Base-by-base conservation (phyloP, 108 stramenopile genomes). In the Stephanodiscus triporus region DNA sequence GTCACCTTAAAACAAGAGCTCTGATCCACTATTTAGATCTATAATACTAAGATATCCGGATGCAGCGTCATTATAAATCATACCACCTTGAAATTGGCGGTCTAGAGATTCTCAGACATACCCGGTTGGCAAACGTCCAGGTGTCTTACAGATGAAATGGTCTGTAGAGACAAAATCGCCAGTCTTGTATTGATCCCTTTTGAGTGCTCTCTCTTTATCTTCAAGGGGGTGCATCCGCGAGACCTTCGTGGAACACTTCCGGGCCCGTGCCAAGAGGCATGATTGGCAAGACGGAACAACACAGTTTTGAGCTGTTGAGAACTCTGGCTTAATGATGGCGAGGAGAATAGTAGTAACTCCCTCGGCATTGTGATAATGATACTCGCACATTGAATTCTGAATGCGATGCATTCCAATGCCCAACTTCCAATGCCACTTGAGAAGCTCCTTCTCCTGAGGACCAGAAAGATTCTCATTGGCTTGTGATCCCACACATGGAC, bases 371-470 rank as follows among this genome's bases (percentile, higher is more conserved):
- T 4, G 6, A 63, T 63, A 63, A 38, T 16, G 38, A 1, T 20
- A 27, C 6, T 37, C 38, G 6, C 38, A 4, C 62, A 63, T 63
- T 40, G 43, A 8, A 0, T 38, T 17, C 22, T 63, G 62, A 5
- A 63, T 38, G 22, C 38, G 40, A 22, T 38, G 9, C 62, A 63
- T 62, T 30, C 34, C 34, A 36, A 62, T 62, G 40, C 68, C 80
- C 14, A 82, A n/a, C n/a, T n/a, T n/a, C 22, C 67, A 27, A 47
- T 85, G 84, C 77, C 68, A 77, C 1, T 50, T 55, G 14, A 83
- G 73, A 0, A 86, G 70, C n/a, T 79, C 81, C 22, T 77, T 83
- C 38, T 77, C 80, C 38, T 86, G 73, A 2, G 67, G 78, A 0
- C 43, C 50, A 29, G 73, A 65, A 17, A 88, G 22, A 32, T 88